Conservation (phyloP, 2,329 filamentous ascomycete genomes). For the Trichoderma sp. region DNA sequence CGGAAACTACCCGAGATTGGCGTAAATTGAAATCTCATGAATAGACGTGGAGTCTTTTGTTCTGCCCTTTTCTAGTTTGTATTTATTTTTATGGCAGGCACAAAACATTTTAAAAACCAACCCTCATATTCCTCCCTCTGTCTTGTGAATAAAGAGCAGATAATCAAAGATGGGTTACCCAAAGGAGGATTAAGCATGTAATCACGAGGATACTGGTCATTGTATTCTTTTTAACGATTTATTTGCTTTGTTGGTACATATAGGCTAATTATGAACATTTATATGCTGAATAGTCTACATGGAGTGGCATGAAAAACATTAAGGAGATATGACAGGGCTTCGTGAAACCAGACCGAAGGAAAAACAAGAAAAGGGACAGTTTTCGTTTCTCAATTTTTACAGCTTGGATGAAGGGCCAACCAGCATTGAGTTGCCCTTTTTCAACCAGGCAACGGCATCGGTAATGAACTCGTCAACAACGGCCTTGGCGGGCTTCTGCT, state of each 20-base stretch:
- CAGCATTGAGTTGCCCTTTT: conserved; percentile 67
- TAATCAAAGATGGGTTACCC: neutral
- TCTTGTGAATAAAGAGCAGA: neutral
- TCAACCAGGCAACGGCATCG: conserved; percentile 73
- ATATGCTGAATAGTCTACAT: conserved; percentile 29
- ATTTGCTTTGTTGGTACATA: neutral
- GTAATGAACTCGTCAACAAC: conserved; percentile 93
- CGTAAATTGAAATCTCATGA: conserved; percentile 38
- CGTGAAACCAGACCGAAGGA: neutral
- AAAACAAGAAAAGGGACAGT: conserved; percentile 1
- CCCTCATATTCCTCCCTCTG: neutral
- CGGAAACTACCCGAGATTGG: conserved; percentile 27
- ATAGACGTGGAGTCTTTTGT: conserved; percentile 31
- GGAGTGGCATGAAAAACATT: conserved; percentile 21
- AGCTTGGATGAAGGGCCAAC: conserved; percentile 56
- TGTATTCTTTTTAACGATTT: neutral
- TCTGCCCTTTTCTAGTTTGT: neutral
- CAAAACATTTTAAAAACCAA: neutral
- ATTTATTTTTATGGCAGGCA: neutral
- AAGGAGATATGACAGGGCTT: conserved; percentile 16
- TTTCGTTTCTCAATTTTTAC: conserved; percentile 44
- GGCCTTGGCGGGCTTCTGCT: conserved; percentile 85
- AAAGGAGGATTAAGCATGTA: neutral
- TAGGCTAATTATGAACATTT: conserved; percentile 15
- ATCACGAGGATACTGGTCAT: neutral